phyloP scores from a whole-genome alignment of 305 asterid species.

The Salvia sclarea region DNA sequence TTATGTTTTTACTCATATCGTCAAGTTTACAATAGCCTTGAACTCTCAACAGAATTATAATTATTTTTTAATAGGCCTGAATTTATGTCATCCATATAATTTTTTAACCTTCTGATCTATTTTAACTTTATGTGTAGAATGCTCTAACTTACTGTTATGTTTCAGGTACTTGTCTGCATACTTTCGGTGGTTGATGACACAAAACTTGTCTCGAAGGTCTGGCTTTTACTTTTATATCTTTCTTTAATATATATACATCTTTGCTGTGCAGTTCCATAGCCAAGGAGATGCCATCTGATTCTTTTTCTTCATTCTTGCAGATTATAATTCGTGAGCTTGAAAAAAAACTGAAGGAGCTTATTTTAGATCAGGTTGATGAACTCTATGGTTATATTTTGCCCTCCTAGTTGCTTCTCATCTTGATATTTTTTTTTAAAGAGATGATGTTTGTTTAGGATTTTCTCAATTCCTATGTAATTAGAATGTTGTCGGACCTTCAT shows the following conservation, averaged over 20 bases:
- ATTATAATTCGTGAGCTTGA: conserved; percentile 71
- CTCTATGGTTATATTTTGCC: background rate
- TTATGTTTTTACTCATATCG: conserved; percentile 8
- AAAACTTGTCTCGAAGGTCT: conserved; percentile 84
- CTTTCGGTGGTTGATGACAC: conserved; percentile 94
- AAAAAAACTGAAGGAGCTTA: conserved; percentile 59
- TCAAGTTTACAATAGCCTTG: background rate
- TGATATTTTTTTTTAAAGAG: background rate
- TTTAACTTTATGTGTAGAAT: background rate
- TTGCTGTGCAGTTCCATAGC: conserved; percentile 15
- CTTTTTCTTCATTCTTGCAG: conserved; percentile 41
- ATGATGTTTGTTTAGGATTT: background rate
- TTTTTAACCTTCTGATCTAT: background rate
- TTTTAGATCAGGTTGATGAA: conserved; percentile 73
- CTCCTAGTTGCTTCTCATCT: background rate
- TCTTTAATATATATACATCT: too few species aligned
- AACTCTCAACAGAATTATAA: background rate
- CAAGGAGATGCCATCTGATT: conserved; percentile 24
- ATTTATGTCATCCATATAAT: background rate
- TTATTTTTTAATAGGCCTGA: background rate
- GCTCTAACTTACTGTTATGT: conserved; percentile 21
- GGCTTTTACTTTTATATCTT: conserved; percentile 20
- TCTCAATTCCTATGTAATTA: background rate
- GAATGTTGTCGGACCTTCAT: background rate
- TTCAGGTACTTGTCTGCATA: conserved; percentile 79